phyloP scores from a whole-genome alignment of 805 yeast species.

The Nakazawaea ishiwadae region DNA sequence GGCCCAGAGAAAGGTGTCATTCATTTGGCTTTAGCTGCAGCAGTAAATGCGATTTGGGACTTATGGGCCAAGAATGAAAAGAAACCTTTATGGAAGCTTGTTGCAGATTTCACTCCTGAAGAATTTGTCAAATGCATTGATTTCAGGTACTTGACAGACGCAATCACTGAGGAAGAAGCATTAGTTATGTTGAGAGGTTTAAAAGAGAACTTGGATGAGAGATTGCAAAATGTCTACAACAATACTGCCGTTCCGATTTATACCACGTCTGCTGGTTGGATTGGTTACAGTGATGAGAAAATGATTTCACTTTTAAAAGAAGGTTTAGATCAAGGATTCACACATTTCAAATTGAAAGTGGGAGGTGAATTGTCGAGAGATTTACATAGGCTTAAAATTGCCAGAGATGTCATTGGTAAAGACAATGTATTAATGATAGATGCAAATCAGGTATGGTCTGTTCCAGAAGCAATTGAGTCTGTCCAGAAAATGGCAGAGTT shows the following conservation, averaged over 20 bases:
- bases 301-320: constrained; percentile 29
- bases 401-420: constrained; percentile 35
- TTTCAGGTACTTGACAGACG: constrained; percentile 37
- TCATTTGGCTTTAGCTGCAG: constrained; percentile 36
- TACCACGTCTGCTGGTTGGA: constrained; percentile 43
- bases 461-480: constrained; percentile 21
- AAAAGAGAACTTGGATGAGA: constrained; percentile 26
- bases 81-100: constrained; percentile 38
- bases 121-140: constrained; percentile 35
- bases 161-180: constrained; percentile 37
- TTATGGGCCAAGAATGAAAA: constrained; percentile 33
- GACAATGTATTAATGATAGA: constrained; percentile 25
- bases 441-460: constrained; percentile 23
- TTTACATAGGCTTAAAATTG: constrained; percentile 28
- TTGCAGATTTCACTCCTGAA: constrained; percentile 37
- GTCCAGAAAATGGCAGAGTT: constrained; percentile 17
- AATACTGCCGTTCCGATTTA: constrained; percentile 37
- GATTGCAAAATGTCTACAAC: constrained; percentile 27
- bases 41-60: constrained; percentile 39
- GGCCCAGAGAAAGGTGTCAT: constrained; percentile 41
- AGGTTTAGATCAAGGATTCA: constrained; percentile 32
- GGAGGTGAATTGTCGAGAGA: constrained; percentile 35
- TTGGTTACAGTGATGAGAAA: constrained; percentile 36
- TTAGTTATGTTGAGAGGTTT: constrained; percentile 25
- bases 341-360: constrained; percentile 35